Base-by-base conservation (phyloP, 2,329 filamentous ascomycete species). In the Raffaelea albimanens region DNA sequence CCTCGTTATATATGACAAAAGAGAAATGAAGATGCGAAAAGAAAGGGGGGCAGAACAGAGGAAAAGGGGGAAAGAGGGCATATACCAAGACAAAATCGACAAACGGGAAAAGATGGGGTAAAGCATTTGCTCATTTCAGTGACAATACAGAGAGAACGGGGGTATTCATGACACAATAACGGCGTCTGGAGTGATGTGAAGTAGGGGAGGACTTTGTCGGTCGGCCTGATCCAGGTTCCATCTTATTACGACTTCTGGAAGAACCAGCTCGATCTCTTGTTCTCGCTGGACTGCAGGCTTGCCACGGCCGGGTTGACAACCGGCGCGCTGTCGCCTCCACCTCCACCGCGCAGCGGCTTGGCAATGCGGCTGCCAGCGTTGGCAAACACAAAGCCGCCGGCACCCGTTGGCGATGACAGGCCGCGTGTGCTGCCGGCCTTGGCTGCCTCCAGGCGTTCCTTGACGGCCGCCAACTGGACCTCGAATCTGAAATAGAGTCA, bases 401-500 rank as follows among this genome's bases (percentile, higher is more conserved):
- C 66, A 52, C 67, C 67, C 47, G 76, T 73, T n/a, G n/a, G n/a
- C 8, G 81, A 78, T 55, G 80, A 79, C 47, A 96, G 79, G 46
- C 87, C 89, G 55, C 89, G 84, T 11, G 90, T 95, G 55, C 86
- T 93, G 59, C 90, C 88, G 43, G 83, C 80, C 69, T 97, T 98
- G 64, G 90, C 93, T 45, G 88, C 86, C 69, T 98, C 93, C 56
- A 98, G 83, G 53, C 93, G 87, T 65, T 98, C 93, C 74, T 97
- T 98, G 68, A 98, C 93, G 45, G 90, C 89, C 40, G 89, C 86
- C 63, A 98, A 86, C 70, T 98, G 93, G 34, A 87, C 84, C 73
- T 98, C 93, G 73, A 98, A 98, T 65, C 93, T 97, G 63, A 4
- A n/a, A n/a, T n/a, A n/a, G n/a, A n/a, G n/a, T n/a, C n/a, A n/a